Percentiles rank a stretch among this genome's conserved stretches.
Conservation (phyloP, 2,329 filamentous ascomycete genomes). For the Cladosporium phlei region DNA sequence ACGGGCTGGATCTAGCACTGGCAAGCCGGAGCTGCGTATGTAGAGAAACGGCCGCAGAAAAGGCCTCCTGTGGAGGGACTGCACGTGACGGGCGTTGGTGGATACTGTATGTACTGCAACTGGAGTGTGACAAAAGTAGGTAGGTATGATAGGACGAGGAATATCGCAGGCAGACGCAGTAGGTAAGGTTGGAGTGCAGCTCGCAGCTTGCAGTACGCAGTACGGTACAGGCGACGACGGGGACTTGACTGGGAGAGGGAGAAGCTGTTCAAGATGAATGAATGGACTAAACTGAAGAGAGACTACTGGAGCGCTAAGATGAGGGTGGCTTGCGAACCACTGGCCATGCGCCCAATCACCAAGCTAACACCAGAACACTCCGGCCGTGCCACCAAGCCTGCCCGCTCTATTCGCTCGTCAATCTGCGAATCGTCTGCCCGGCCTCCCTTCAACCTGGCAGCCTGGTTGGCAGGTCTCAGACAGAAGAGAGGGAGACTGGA, state of each 20-base stretch:
- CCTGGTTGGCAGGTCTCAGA: conserved; percentile 11
- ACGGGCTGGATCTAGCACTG: not conserved
- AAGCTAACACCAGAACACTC: not conserved
- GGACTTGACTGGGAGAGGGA: not conserved
- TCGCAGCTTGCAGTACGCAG: not conserved
- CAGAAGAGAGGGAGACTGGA: not conserved
- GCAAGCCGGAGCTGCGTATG: not conserved
- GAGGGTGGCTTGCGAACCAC: conserved; percentile 10
- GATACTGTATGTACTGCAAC: not conserved
- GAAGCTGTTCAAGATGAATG: no score
- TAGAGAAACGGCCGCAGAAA: not conserved
- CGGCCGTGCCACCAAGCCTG: not conserved
- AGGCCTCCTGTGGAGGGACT: not conserved
- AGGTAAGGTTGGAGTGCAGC: not conserved
- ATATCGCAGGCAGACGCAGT: no score
- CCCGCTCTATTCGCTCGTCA: not conserved
- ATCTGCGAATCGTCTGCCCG: not conserved
- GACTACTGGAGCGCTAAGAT: conserved; percentile 5
- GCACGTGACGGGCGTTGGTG: conserved; percentile 1
- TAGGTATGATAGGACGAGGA: no score
- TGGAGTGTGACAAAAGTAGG: not conserved
- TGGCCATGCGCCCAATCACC: conserved; percentile 5
- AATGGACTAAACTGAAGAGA: no score
- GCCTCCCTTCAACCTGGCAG: not conserved
- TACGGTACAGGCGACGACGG: not conserved